phyloP scores from a whole-genome alignment of 306 rosid species.

The Trichosanthes truncata region DNA sequence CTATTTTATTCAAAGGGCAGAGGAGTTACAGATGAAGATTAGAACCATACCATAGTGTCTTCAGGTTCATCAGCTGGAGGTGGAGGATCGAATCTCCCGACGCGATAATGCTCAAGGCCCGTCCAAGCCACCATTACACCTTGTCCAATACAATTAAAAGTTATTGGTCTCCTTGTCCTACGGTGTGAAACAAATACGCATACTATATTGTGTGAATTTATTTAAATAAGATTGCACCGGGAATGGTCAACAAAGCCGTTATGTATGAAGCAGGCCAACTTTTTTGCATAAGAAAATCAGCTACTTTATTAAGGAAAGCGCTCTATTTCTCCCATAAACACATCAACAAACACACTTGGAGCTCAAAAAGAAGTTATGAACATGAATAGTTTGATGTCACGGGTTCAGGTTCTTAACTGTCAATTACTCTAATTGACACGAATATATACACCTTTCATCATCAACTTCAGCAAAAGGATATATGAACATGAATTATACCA shows the following conservation, averaged over 20 bases:
- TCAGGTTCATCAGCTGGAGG: constrained; percentile 87
- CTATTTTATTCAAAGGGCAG: neutral
- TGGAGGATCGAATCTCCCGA: constrained; percentile 92
- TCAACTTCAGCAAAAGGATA: constrained; percentile 5
- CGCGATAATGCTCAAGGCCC: constrained; percentile 81
- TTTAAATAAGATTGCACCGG: neutral
- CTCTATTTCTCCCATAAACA: neutral
- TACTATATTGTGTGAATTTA: neutral
- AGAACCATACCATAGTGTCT: constrained; percentile 53
- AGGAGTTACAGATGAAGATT: neutral
- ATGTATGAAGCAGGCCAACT: neutral
- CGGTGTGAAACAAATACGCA: neutral
- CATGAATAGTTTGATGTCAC: neutral
- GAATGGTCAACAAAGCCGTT: neutral
- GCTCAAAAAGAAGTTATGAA: neutral
- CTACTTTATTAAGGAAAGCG: neutral
- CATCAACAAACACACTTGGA: neutral
- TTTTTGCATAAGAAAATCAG: neutral
- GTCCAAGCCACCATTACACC: constrained; percentile 99
- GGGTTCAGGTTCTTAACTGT: neutral
- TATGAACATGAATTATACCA: constrained; percentile 38
- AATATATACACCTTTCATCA: neutral
- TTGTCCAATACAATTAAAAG: constrained; percentile 17
- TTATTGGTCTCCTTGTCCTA: neutral
- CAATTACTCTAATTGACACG: neutral